These are phyloP conservation scores for Coemansia sp. DNA, from an alignment of 192 early-diverging fungal genomes.

Conservation along the genomic window DNA sequence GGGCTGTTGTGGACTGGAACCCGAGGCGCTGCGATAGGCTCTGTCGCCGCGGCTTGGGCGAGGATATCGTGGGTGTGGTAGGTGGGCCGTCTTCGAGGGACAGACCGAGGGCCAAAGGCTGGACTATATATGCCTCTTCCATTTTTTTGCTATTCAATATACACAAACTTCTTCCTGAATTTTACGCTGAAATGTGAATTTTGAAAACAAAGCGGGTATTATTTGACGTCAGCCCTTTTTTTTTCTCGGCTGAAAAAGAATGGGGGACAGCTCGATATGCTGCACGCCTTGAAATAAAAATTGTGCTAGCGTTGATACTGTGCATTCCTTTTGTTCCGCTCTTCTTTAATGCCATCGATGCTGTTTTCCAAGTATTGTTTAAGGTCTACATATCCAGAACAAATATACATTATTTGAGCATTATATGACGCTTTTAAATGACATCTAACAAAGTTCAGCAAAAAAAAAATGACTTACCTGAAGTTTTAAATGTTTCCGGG, in stretches of 20 bases:
- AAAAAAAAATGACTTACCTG: constrained; percentile 20
- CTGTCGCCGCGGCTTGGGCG: constrained; percentile 24
- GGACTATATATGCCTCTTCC: not conserved
- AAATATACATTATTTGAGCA: not conserved
- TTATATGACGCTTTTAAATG: not conserved
- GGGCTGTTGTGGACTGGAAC: constrained; percentile 9
- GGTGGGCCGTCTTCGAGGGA: not conserved
- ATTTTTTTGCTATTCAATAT: no score
- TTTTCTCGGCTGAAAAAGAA: no score
- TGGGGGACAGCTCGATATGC: no score
- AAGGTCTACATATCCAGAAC: constrained; percentile 5
- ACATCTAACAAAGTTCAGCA: not conserved
- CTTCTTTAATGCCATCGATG: constrained; percentile 9
- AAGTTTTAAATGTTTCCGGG: constrained; percentile 5
- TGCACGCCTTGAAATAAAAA: no score
- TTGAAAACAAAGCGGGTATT: no score
- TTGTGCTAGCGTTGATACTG: constrained; percentile 2
- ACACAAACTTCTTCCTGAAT: no score
- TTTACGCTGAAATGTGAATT: no score
- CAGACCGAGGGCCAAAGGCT: not conserved
- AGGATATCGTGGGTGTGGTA: not conserved
- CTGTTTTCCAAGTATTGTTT: constrained; percentile 16
- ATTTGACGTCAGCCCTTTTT: no score
- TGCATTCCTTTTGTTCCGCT: constrained; percentile 1
- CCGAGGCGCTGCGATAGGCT: constrained; percentile 49